Base-by-base conservation (phyloP, 495 filamentous ascomycete genomes). In the Chaetomium tenue region DNA sequence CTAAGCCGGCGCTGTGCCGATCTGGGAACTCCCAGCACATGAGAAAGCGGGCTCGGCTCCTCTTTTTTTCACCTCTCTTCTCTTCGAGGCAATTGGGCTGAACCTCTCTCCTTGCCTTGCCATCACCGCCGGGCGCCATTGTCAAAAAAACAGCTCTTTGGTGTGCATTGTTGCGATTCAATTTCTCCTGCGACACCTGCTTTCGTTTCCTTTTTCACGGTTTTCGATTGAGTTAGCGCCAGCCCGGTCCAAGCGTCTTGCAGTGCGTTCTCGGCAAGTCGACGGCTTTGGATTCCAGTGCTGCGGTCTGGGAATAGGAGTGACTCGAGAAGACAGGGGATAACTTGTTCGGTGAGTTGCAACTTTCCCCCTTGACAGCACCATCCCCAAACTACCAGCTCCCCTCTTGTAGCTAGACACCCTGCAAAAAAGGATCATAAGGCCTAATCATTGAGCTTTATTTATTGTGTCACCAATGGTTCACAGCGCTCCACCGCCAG, bases 381-480 rank as follows among this genome's bases (percentile, higher is more conserved):
- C 33, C 33, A 12, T 64, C 40, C 40, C 23, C 7, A 46, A 37
- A 20, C 54, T 22, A 18, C 18, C 20, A 11, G 25, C 15, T 16
- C 7, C 37, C 22, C 30, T 33, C 44, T 59, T 15, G 15, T 47
- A 16, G 3, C 25, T 3, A 18, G 37, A 11, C 23, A 48, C 61
- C 37, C 15, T 51, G 26, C 42, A 4, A 40, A n/a, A 37, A n/a
- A 16, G 16, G 28, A 18, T 5, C 61, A n/a, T 28, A 13, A 20
- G 39, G 30, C 15, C 12, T 48, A 11, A 42, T 42, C 22, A 26
- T 16, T 33, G 18, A n/a, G 15, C n/a, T n/a, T 48, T 48, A 2
- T 60, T 60, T 60, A 50, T 40, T 60, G 55, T 40, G 52, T 68
- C 61, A 58, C 61, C 50, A 18, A 25, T 33, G 42, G 61, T 64